These are phyloP conservation scores for Malassezia pachydermatis DNA, from an alignment of 1,284 basidiomycete species.

Conservation along the genomic window DNA sequence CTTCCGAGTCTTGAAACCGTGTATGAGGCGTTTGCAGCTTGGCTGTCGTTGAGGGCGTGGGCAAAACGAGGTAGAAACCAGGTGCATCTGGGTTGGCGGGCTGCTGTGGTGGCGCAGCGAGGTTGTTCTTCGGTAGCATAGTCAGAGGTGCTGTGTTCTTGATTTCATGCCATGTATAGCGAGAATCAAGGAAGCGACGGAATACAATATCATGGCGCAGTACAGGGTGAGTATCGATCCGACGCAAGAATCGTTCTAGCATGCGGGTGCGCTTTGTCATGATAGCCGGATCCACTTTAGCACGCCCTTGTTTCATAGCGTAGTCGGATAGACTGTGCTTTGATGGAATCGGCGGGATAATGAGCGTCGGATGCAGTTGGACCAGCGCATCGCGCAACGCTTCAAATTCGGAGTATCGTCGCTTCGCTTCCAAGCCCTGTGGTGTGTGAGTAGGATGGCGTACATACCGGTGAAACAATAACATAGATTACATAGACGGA, in stretches of 20 bases:
- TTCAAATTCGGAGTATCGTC: conserved; percentile 96
- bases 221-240: conserved; percentile 78
- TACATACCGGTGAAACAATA: conserved; percentile 5
- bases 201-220: conserved; percentile 88
- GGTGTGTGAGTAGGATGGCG: background rate
- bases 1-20: conserved; percentile 87
- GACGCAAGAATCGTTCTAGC: conserved; percentile 86
- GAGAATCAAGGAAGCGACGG: conserved; percentile 85
- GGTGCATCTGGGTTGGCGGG: conserved; percentile 70
- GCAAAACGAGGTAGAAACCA: conserved; percentile 69
- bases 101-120: conserved; percentile 88
- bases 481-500: conserved; percentile 10
- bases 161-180: conserved; percentile 68
- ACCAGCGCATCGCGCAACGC: conserved; percentile 72
- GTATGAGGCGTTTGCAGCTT: conserved; percentile 33
- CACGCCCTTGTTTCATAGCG: conserved; percentile 90
- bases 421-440: conserved; percentile 58
- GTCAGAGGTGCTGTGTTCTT: conserved; percentile 63
- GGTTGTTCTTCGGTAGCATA: conserved; percentile 80
- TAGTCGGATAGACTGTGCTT: conserved; percentile 94
- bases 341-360: conserved; percentile 93
- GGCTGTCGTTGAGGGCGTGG: conserved; percentile 60
- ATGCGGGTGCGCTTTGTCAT: conserved; percentile 85
- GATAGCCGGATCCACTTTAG: conserved; percentile 86
- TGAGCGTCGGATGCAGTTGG: conserved; percentile 85